Base-by-base conservation (phyloP, 108 stramenopile genomes). In the Cyclotella kingstonii region DNA sequence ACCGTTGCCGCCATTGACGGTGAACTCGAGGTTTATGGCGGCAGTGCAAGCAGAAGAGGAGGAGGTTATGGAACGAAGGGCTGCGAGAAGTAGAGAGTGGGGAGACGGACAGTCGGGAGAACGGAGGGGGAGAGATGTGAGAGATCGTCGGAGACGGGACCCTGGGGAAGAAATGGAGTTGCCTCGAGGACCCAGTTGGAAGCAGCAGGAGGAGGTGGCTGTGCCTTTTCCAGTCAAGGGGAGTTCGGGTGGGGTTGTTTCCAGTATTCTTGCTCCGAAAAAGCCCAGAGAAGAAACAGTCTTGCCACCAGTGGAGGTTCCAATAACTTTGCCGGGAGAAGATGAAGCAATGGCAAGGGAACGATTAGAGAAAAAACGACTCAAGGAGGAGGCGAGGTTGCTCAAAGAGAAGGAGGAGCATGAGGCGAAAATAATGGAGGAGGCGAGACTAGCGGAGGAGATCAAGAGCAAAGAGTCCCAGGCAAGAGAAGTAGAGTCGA, bases 261-360 rank as follows among this genome's bases (percentile, higher is more conserved):
- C 60, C 15, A 22, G 34, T 35, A 54, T 74, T 34, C 76, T 77
- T 38, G 62, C 55, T 17, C 70, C 70, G 10, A 70, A 70, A 39
- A 72, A 72, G 58, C 47, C 17, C 5, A 46, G 27, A 14, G 65
- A 71, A 21, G 70, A 72, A 21, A 31, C 44, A 41, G 63, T 68
- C 26, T 40, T 83, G 1, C 80, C 85, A 28, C 51, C 69, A 33
- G 68, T 67, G 60, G 63, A 73, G 65, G 66, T 76, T 56, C 65
- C 85, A 69, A 46, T 81, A 44, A 45, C 85, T 53, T 28, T 68
- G 29, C 41, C 80, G 60, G 47, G 72, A 3, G 76, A 77, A 48
- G 60, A 60, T 33, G 76, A 77, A 50, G 76, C 64, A 19, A 70
- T 82, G 5, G 66, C 74, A 3, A 86, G 80, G 63, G 68, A 80